phyloP scores from a whole-genome alignment of 1,284 basidiomycete genomes.

The Rhodofomes roseus region DNA sequence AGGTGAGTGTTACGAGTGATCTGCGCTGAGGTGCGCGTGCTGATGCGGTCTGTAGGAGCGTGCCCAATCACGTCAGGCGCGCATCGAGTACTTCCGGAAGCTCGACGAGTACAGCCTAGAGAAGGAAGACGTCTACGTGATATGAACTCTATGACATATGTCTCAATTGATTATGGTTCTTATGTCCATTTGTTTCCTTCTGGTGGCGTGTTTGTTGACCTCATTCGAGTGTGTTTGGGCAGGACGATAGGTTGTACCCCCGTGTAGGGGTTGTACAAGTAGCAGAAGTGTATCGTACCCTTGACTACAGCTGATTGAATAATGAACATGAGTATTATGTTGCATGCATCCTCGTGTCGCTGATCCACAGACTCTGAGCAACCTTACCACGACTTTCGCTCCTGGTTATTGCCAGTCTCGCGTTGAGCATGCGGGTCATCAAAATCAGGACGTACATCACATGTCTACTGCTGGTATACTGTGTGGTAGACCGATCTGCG shows the following conservation, averaged over 20 bases:
- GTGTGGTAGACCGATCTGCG: too few species aligned
- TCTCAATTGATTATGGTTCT: background rate
- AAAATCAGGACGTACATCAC: too few species aligned
- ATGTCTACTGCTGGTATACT: too few species aligned
- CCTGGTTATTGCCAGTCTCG: background rate
- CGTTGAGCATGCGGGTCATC: too few species aligned
- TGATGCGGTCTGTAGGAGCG: constrained; percentile 11
- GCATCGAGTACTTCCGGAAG: constrained; percentile 28
- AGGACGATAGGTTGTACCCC: background rate
- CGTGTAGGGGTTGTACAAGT: background rate
- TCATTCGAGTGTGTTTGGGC: background rate
- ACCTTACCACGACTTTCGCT: background rate
- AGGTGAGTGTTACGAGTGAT: constrained; percentile 10
- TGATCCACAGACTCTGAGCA: background rate
- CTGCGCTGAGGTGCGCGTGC: background rate
- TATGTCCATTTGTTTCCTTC: background rate
- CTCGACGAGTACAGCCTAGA: constrained; percentile 28
- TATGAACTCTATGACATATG: constrained; percentile 11
- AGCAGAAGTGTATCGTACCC: background rate
- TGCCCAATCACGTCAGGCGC: constrained; percentile 19
- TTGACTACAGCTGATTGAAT: background rate
- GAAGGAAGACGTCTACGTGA: constrained; percentile 30
- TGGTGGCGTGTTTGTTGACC: background rate
- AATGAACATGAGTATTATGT: background rate
- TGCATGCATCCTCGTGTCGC: background rate